A percentile compares a stretch with the other conserved stretches of the same genome.
Conservation (phyloP, 495 filamentous ascomycete species). For the Tuber magnatum region DNA sequence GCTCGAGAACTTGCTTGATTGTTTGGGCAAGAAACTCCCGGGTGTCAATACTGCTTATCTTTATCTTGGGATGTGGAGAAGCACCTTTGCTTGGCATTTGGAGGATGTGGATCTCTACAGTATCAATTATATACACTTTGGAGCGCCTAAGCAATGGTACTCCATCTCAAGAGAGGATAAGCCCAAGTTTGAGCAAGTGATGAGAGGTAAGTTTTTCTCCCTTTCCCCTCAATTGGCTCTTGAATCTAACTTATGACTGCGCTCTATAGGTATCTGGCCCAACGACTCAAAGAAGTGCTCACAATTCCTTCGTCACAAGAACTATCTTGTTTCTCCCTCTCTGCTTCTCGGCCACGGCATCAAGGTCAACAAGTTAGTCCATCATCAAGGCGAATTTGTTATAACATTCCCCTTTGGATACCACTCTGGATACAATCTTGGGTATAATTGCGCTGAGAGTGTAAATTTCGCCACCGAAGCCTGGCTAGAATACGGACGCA, state of each 20-base stretch:
- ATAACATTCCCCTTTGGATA: constrained; percentile 98
- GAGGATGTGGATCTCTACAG: constrained; percentile 98
- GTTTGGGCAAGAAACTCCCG: constrained; percentile 87
- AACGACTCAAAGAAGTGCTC: constrained; percentile 94
- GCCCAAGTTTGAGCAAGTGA: constrained; percentile 84
- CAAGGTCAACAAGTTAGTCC: constrained; percentile 90
- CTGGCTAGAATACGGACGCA: constrained; percentile 89
- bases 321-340: constrained; percentile 90
- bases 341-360: constrained; percentile 83
- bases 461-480: constrained; percentile 95
- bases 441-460: constrained; percentile 97
- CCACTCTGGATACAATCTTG: constrained; percentile 95
- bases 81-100: constrained; percentile 97
- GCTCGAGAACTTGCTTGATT: constrained; percentile 85
- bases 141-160: constrained; percentile 98
- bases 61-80: constrained; percentile 99
- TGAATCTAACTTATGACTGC: constrained; percentile 11
- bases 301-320: constrained; percentile 96
- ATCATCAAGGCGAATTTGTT: constrained; percentile 94
- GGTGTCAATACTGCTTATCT: constrained; percentile 99
- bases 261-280: constrained; percentile 63
- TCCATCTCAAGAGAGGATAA: constrained; percentile 96
- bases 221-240: background rate
- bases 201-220: constrained; percentile 58
- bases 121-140: constrained; percentile 99